Evolutionary conservation across 163 green algal genomes (phyloP), one percentile per base, ranked within the genome.

Genomic region (Scenedesmus sp.): DNA sequence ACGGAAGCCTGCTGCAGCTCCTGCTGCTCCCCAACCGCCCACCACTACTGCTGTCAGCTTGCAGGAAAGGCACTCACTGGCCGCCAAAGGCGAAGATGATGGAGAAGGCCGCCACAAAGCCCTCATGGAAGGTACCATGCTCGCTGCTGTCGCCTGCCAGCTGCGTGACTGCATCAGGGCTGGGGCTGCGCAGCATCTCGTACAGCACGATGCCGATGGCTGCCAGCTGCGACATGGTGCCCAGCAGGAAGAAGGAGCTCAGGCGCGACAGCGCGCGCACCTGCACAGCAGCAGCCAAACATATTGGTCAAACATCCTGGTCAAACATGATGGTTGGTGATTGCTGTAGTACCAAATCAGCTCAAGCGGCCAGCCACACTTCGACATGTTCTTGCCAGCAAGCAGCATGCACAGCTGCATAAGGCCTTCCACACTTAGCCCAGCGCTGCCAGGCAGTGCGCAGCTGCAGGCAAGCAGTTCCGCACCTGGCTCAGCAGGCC

Each of bases 51-150:
- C 3, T 56, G 26, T 10, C 76, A 60, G 76, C 9, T 54, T n/a
- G 10, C 13, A 46, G 34, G 34, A 46, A 23, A 52, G 23, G 0
- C 3, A 79, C 70, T 79, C 23, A 79, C 77, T 92, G 90, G 9
- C 87, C 87, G 46, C 92, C 89, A 92, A 87, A 94, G 64, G 94
- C 95, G 70, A 96, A 97, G 59, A 97, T 88, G 79, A 97, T 93
- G 93, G 95, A 96, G 70, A 97, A 95, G 9, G 96, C 52, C 0
- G 94, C 95, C 70, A 97, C 94, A 59, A 92, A 79, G 34, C 88
- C 85, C 15, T 23, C 23, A 54, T 90, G 76, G 16, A 20, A 90
- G 62, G 70, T 79, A 23, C 70, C 70, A 52, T 79, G 70, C 70
- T 90, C 59, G 18, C 90, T 62, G 76, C 67, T 90, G 34, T 34